These are phyloP conservation scores for Colletotrichum costaricense DNA, from an alignment of 2,329 filamentous ascomycete species.

Conservation along the genomic window DNA sequence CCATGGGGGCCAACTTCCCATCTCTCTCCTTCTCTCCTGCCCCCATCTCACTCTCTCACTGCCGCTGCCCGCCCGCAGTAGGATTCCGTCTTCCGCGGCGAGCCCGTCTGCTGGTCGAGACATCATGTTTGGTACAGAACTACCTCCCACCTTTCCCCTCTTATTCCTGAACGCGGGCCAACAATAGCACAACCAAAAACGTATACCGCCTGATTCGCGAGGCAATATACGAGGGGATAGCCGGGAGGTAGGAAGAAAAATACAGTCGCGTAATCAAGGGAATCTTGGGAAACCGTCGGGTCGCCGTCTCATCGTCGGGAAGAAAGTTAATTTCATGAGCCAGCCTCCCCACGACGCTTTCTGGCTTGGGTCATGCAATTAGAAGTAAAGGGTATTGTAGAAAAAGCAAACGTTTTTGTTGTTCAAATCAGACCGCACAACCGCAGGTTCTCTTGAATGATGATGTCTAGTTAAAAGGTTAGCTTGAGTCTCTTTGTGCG, in stretches of 20 bases:
- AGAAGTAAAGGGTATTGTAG: slow-evolving; percentile 56
- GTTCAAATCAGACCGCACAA: slow-evolving; percentile 94
- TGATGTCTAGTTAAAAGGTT: slow-evolving; percentile 78
- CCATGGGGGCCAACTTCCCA: slow-evolving; percentile 15
- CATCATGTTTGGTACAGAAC: slow-evolving; percentile 35
- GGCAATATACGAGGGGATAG: slow-evolving; percentile 29
- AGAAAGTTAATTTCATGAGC: slow-evolving; percentile 35
- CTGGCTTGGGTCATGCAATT: slow-evolving; percentile 39
- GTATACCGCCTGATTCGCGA: slow-evolving; percentile 18
- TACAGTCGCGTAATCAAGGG: slow-evolving; percentile 35
- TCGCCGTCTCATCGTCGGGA: slow-evolving; percentile 33
- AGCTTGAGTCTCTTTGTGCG: slow-evolving; percentile 9
- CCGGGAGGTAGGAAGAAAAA: slow-evolving; percentile 33
- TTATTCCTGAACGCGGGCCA: slow-evolving; percentile 21
- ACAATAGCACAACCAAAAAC: slow-evolving; percentile 28
- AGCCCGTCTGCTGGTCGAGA: slow-evolving; percentile 18
- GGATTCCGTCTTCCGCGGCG: slow-evolving; percentile 4
- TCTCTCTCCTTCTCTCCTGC: neutral
- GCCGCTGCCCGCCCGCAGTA: neutral
- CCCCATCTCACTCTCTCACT: neutral
- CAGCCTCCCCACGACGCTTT: slow-evolving; percentile 35
- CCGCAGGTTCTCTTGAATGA: slow-evolving; percentile 99
- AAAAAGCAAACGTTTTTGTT: slow-evolving; percentile 45
- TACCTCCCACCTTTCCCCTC: slow-evolving; percentile 15
- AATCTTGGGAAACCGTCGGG: slow-evolving; percentile 36